Evolutionary conservation across 2,329 filamentous ascomycete species (phyloP).

Genomic region (Coniochaeta sp.): DNA sequence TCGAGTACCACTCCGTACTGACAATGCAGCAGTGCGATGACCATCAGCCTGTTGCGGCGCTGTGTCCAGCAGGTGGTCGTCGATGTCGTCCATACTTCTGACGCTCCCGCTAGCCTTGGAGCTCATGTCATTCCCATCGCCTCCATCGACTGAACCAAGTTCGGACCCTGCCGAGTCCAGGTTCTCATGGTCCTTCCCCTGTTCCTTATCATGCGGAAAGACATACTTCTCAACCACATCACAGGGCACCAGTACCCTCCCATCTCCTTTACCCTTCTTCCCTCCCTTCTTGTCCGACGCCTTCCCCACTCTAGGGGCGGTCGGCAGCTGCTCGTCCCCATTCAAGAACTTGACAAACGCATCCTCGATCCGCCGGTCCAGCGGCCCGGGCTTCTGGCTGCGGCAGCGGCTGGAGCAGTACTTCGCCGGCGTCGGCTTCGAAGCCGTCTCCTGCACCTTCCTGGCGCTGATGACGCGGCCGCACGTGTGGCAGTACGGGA

Average conservation of each 20-base stretch:
- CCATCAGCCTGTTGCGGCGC: slow-evolving; percentile 11
- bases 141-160: slow-evolving; percentile 18
- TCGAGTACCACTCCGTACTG: slow-evolving; percentile 28
- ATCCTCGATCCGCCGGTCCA: slow-evolving; percentile 42
- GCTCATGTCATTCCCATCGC: slow-evolving; percentile 21
- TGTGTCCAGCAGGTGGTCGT: slow-evolving; percentile 25
- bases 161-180: slow-evolving; percentile 31
- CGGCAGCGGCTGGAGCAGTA: slow-evolving; percentile 53
- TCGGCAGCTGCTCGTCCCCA: slow-evolving; percentile 8
- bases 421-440: slow-evolving; percentile 26
- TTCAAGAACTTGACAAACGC: slow-evolving; percentile 33
- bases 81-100: slow-evolving; percentile 33
- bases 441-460: slow-evolving; percentile 10
- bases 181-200: slow-evolving; percentile 34
- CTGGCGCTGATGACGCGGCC: slow-evolving; percentile 44
- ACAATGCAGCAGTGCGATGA: slow-evolving; percentile 20
- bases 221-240: slow-evolving; percentile 41
- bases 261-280: slow-evolving; percentile 40
- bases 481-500: slow-evolving; percentile 50
- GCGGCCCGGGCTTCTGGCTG: slow-evolving; percentile 38
- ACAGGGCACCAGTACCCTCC: slow-evolving; percentile 40
- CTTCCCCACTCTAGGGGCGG: slow-evolving; percentile 6
- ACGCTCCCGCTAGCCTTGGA: slow-evolving; percentile 11
- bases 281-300: too few relatives aligned
- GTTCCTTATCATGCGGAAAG: slow-evolving; percentile 38